phyloP scores from a whole-genome alignment of 139 green algal species.

The Volvox africanus region DNA sequence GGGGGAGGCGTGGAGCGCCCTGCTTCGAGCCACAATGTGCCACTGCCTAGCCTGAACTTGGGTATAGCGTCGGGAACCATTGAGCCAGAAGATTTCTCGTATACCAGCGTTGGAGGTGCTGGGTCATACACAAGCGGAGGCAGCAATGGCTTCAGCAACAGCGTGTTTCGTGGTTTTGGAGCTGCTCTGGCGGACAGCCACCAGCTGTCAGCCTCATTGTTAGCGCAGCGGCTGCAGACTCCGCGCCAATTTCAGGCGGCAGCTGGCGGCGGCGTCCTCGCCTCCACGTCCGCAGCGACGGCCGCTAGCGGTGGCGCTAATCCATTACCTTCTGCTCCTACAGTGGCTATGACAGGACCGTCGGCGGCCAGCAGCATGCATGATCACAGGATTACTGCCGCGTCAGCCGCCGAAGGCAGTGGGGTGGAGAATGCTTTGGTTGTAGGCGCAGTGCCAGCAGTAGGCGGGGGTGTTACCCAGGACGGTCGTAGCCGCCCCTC shows the following conservation, averaged over 20 bases:
- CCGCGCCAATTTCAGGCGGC: neutral
- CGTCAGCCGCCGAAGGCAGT: too few species aligned
- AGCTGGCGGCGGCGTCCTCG: too few species aligned
- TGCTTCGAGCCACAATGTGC: neutral
- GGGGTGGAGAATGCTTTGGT: too few species aligned
- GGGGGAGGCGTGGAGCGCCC: neutral
- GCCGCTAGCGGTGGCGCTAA: too few species aligned
- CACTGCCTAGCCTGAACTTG: conserved; percentile 25
- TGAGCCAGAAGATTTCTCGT: neutral
- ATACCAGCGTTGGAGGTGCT: neutral
- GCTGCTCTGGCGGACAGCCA: neutral
- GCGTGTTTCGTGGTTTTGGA: neutral
- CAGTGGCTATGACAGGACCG: too few species aligned
- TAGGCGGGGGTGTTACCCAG: too few species aligned
- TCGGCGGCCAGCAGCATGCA: too few species aligned
- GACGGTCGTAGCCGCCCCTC: too few species aligned
- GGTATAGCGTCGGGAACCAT: conserved; percentile 23
- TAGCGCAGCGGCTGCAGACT: neutral
- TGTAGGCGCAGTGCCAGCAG: too few species aligned
- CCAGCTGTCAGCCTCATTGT: neutral
- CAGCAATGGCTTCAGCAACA: neutral
- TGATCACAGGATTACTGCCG: too few species aligned
- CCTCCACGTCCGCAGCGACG: too few species aligned
- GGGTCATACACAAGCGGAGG: neutral
- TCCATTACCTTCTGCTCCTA: too few species aligned